Percentiles rank a stretch among this genome's conserved stretches.
These are phyloP conservation scores for Pleurotus citrinopileatus DNA, from an alignment of 768 basidiomycete genomes.

Conservation along the genomic window DNA sequence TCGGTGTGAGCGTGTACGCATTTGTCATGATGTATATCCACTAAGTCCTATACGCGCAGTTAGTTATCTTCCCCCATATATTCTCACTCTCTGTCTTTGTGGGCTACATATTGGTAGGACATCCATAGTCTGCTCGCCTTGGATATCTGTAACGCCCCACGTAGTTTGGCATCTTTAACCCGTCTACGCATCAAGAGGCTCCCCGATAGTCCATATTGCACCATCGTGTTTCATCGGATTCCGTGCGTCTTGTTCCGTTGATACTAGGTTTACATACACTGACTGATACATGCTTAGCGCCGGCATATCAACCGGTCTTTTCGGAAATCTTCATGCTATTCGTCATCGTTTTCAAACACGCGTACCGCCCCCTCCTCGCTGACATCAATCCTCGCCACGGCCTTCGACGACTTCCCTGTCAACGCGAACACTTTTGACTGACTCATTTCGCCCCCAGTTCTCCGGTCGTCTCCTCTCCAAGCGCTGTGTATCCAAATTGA, in stretches of 20 bases:
- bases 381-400: not conserved
- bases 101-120: not conserved
- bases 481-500: constrained; percentile 4
- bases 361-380: not conserved
- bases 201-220: not conserved
- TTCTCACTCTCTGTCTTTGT: constrained; percentile 2
- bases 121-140: not conserved
- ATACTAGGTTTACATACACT: not conserved
- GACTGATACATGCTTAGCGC: not conserved
- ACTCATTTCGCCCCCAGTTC: not conserved
- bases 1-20: not conserved
- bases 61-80: not conserved
- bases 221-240: not conserved
- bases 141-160: not conserved
- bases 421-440: too few relatives aligned
- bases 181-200: not conserved
- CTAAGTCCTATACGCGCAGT: not conserved
- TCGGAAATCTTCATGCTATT: constrained; percentile 1
- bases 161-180: not conserved
- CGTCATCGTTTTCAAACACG: constrained; percentile 1
- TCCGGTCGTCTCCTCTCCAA: not conserved
- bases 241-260: not conserved
- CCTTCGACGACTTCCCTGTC: too few relatives aligned
- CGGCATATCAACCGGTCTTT: not conserved
- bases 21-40: not conserved